These are phyloP conservation scores for Fusarium ramigenum DNA, from an alignment of 2,329 filamentous ascomycete genomes.

Conservation along the genomic window DNA sequence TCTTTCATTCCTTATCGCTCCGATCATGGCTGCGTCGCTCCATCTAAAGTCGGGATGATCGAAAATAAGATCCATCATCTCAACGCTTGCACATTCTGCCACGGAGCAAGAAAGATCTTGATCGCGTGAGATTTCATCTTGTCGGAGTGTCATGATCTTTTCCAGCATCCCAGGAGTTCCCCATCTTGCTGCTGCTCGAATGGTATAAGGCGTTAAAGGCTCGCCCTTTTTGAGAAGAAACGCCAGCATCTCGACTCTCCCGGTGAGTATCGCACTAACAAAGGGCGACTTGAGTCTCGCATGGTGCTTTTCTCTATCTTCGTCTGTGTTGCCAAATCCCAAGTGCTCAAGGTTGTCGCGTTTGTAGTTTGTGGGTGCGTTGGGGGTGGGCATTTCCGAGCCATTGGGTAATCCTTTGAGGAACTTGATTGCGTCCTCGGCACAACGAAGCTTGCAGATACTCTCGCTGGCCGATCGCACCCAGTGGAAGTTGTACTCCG, in stretches of 20 bases:
- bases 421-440: constrained; percentile 31
- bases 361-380: not conserved
- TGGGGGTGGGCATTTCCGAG: not conserved
- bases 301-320: constrained; percentile 25
- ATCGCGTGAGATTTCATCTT: constrained; percentile 19
- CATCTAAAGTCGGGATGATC: constrained; percentile 14
- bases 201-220: constrained; percentile 15
- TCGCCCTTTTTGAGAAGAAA: constrained; percentile 24
- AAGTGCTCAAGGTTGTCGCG: constrained; percentile 5
- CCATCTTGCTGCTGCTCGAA: constrained; percentile 21
- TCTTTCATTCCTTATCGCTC: constrained; percentile 15
- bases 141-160: constrained; percentile 19
- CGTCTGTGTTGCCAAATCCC: constrained; percentile 19
- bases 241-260: constrained; percentile 22
- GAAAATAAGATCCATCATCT: constrained; percentile 18
- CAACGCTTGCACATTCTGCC: constrained; percentile 10
- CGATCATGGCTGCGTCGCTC: constrained; percentile 20
- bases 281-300: constrained; percentile 19
- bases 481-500: constrained; percentile 40
- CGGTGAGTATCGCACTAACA: constrained; percentile 19
- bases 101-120: constrained; percentile 21
- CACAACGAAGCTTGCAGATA: constrained; percentile 26
- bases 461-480: constrained; percentile 37
- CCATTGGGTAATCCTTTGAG: constrained; percentile 36
- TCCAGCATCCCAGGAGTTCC: constrained; percentile 14